Conservation (phyloP, 495 filamentous ascomycete genomes). For the Aspergillus taichungensis region DNA sequence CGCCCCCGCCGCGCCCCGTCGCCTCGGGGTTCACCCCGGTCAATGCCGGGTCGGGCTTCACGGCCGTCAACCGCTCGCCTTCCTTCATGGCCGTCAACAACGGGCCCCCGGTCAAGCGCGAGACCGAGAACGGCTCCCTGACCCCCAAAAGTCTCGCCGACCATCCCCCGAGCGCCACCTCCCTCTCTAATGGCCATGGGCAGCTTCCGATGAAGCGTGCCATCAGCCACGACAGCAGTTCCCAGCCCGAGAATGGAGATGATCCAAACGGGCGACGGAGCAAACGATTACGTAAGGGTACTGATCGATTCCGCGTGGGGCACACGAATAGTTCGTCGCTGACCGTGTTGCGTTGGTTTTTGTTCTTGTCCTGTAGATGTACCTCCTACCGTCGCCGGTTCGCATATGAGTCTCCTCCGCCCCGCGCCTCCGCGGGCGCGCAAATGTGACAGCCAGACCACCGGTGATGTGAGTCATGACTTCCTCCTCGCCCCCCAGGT, state of each 20-base stretch:
- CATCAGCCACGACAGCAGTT: conserved; percentile 65
- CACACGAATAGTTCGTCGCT: too few species aligned
- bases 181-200: conserved; percentile 48
- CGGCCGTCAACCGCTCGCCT: conserved; percentile 56
- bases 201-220: conserved; percentile 68
- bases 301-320: conserved; percentile 11
- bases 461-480: conserved; percentile 59
- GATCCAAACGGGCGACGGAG: conserved; percentile 74
- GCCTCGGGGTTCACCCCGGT: conserved; percentile 75
- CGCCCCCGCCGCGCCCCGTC: conserved; percentile 38
- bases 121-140: conserved; percentile 38
- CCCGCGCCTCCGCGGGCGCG: conserved; percentile 65
- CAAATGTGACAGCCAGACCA: conserved; percentile 55
- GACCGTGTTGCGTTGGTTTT: background rate
- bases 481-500: background rate
- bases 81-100: conserved; percentile 48
- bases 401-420: conserved; percentile 91
- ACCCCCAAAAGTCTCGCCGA: conserved; percentile 35
- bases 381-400: conserved; percentile 84
- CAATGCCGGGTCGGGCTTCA: conserved; percentile 64
- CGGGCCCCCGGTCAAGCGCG: conserved; percentile 38
- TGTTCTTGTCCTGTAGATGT: conserved; percentile 49
- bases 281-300: conserved; percentile 91
- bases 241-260: conserved; percentile 51
- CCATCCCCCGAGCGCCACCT: conserved; percentile 29